phyloP scores from a whole-genome alignment of 768 basidiomycete genomes.

The Serpula lacrymans region DNA sequence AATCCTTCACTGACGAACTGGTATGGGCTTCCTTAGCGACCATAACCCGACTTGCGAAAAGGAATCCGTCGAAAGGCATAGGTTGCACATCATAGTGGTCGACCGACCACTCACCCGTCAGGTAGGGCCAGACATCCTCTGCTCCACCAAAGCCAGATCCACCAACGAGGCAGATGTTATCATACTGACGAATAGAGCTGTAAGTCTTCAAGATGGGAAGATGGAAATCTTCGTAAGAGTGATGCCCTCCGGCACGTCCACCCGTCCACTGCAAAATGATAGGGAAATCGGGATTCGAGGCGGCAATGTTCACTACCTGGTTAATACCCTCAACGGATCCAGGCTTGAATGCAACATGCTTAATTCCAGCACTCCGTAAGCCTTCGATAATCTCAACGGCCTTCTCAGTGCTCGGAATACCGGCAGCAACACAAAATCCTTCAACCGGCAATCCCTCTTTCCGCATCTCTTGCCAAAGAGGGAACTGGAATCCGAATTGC shows the following conservation, averaged over 20 bases:
- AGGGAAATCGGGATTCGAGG: conserved; percentile 92
- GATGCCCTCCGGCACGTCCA: conserved; percentile 97
- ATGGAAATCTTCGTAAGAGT: conserved; percentile 98
- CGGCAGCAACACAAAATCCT: conserved; percentile 99
- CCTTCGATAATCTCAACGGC: conserved; percentile 93
- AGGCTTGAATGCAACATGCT: conserved; percentile 97
- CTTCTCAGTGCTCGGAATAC: conserved; percentile 95
- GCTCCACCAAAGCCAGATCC: conserved; percentile 96
- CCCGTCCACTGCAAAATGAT: conserved; percentile 99
- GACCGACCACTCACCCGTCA: conserved; percentile 93
- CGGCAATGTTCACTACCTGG: conserved; percentile 94
- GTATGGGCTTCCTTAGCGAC: conserved; percentile 99
- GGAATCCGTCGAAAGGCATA: conserved; percentile 98
- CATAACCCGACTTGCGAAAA: conserved; percentile 97
- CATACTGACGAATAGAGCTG: conserved; percentile 80
- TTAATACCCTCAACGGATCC: conserved; percentile 97
- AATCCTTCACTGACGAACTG: conserved; percentile 89
- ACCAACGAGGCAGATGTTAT: conserved; percentile 86
- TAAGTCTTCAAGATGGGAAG: conserved; percentile 93
- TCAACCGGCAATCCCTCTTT: conserved; percentile 93
- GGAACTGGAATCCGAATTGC: conserved; percentile 96
- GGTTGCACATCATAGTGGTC: conserved; percentile 78
- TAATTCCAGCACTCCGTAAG: conserved; percentile 79
- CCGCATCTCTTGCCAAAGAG: conserved; percentile 97
- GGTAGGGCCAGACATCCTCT: conserved; percentile 94